Base-by-base conservation (phyloP, 176 grass and related monocot species). In the Musa itinerans region DNA sequence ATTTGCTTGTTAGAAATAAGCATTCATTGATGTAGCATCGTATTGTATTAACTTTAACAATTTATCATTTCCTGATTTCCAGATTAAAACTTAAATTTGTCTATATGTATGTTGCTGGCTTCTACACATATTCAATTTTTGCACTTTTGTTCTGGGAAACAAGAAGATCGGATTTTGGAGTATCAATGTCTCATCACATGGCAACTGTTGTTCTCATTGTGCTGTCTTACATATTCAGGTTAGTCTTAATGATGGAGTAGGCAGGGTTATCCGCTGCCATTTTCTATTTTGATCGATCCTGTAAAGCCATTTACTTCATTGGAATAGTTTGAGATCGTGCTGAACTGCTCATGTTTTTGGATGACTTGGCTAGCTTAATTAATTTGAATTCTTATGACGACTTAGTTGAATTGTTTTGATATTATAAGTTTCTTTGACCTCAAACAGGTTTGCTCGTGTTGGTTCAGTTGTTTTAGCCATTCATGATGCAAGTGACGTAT, bases 401-500 rank as follows among this genome's bases (percentile, higher is more conserved):
- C 57, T 62, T 62, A 19, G 15, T 7, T 62, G 20, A 19, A 17
- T 69, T 17, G 48, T 43, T 43, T 43, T 43, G 34, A 43, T 3
- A 43, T 43, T 43, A 43, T 43, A 43, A 43, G 34, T 43, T 43
- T 69, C 67, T 50, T 50, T 48, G 26, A 16, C 16, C 2, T 43
- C 34, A 69, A 69, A 50, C 29, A 69, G 67, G 29, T 69, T 69
- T 50, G 67, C 67, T 69, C 67, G 67, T 29, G 67, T 69, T 69
- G 67, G 67, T 48, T 69, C 67, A 17, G 29, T 69, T 48, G 67
- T 69, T 27, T 49, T 69, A n/a, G 67, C 67, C 67, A 29, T 69
- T 69, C 67, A 69, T 69, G 67, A 69, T 50, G 67, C 67, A 69
- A 69, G 16, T 69, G 67, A 69, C 19, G 67, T 69, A 16, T 69